These are phyloP conservation scores for Phlebiopsis flavidoalba DNA, from an alignment of 768 basidiomycete genomes.

Conservation along the genomic window DNA sequence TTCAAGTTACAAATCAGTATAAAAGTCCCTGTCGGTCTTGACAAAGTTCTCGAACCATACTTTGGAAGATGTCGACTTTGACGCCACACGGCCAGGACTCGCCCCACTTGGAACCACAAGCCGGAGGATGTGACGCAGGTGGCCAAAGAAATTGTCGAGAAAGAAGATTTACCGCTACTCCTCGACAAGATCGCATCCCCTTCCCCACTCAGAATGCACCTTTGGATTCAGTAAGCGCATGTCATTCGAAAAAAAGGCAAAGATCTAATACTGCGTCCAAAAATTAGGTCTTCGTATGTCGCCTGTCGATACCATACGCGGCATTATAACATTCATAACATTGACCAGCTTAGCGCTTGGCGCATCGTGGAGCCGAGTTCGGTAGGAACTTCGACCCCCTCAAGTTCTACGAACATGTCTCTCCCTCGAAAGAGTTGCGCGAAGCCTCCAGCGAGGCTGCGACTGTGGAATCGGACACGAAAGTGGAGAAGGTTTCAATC, in stretches of 20 bases:
- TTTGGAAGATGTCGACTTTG: constrained; percentile 18
- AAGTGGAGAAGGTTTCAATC: constrained; percentile 61
- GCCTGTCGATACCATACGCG: not conserved
- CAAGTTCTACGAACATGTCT: constrained; percentile 80
- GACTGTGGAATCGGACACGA: constrained; percentile 60
- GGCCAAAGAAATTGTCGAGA: constrained; percentile 54
- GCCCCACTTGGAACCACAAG: constrained; percentile 64
- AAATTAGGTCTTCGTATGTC: constrained; percentile 67
- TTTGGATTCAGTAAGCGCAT: constrained; percentile 59
- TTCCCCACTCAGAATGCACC: constrained; percentile 51
- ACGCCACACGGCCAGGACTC: constrained; percentile 55
- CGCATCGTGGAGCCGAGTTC: constrained; percentile 53
- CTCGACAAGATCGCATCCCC: constrained; percentile 57
- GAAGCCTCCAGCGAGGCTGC: constrained; percentile 78
- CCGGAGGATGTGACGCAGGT: constrained; percentile 53
- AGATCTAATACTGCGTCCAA: no score
- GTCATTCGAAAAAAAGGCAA: not conserved
- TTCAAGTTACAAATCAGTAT: not conserved
- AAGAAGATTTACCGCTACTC: constrained; percentile 38
- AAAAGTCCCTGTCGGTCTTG: not conserved
- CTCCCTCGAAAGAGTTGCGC: constrained; percentile 66
- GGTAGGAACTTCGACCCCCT: constrained; percentile 53
- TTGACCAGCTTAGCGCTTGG: constrained; percentile 49
- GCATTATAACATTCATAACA: not conserved
- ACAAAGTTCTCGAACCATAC: not conserved